Evolutionary conservation across 371 early-diverging fungal genomes (phyloP).

Genomic region (Fennellomyces sp.): DNA sequence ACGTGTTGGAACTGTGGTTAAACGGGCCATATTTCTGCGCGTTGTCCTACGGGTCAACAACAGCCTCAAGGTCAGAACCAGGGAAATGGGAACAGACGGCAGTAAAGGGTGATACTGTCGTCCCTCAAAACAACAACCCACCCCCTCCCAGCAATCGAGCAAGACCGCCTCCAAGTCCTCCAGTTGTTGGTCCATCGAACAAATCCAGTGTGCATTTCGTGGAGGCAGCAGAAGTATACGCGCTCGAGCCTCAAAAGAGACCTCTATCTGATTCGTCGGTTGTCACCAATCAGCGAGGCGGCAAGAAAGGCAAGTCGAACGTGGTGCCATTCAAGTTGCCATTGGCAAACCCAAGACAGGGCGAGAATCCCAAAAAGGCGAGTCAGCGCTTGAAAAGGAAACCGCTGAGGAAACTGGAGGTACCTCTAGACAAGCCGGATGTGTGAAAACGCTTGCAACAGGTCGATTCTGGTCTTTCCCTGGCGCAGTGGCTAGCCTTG

Average conservation of each 20-base stretch:
- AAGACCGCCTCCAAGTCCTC: background rate
- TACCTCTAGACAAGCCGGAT: constrained; percentile 32
- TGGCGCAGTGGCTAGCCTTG: constrained; percentile 18
- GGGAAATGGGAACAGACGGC: background rate
- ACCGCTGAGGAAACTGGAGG: constrained; percentile 16
- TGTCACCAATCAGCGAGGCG: background rate
- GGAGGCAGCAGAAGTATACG: background rate
- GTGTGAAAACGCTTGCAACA: constrained; percentile 5
- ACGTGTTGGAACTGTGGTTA: background rate
- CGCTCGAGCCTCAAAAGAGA: background rate
- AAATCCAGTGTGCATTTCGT: background rate
- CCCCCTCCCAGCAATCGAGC: background rate
- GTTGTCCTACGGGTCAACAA: too few species aligned
- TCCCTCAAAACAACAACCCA: background rate
- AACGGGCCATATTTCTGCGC: background rate
- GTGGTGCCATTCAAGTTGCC: too few species aligned
- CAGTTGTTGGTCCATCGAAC: background rate
- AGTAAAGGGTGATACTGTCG: background rate
- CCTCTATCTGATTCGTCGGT: background rate
- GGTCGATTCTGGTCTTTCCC: constrained; percentile 8
- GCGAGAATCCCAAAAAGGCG: background rate
- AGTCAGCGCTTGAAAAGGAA: background rate
- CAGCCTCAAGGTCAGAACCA: background rate
- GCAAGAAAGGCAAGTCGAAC: background rate
- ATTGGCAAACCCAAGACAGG: too few species aligned